phyloP scores from a whole-genome alignment of 441 rosid genomes.

The Pelargonium cotyledonis region DNA sequence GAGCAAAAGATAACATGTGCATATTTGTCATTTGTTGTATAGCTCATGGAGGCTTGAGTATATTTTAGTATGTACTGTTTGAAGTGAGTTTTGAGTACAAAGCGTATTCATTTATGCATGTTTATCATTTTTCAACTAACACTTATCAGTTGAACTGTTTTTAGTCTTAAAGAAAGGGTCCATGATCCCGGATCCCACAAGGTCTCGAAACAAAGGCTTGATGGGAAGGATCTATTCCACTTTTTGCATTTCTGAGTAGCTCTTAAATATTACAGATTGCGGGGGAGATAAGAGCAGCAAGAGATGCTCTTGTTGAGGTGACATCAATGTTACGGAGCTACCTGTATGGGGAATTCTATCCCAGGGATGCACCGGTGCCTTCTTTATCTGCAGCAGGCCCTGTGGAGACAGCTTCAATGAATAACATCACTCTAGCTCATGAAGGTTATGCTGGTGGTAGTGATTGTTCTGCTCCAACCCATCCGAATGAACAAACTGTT shows the following conservation, averaged over 20 bases:
- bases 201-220: slow-evolving; percentile 13
- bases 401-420: slow-evolving; percentile 50
- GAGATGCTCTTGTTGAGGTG: slow-evolving; percentile 87
- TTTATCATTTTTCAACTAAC: neutral
- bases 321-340: slow-evolving; percentile 66
- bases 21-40: too few species aligned
- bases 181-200: slow-evolving; percentile 10
- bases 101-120: too few species aligned
- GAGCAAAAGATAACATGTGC: too few species aligned
- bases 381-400: slow-evolving; percentile 41
- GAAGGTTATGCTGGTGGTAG: slow-evolving; percentile 38
- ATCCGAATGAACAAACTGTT: slow-evolving; percentile 39
- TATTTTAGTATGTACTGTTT: neutral
- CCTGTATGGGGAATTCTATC: slow-evolving; percentile 57
- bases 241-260: slow-evolving; percentile 20
- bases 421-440: slow-evolving; percentile 33
- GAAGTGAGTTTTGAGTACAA: slow-evolving; percentile 5
- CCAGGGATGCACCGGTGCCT: slow-evolving; percentile 50
- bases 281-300: slow-evolving; percentile 86
- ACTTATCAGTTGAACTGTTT: slow-evolving; percentile 12
- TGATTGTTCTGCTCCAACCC: slow-evolving; percentile 29
- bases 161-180: slow-evolving; percentile 11
- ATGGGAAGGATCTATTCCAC: slow-evolving; percentile 11
- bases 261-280: slow-evolving; percentile 51
- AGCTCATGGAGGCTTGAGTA: too few species aligned